Conservation (phyloP, 495 filamentous ascomycete genomes). For the Usnea hakonensis region DNA sequence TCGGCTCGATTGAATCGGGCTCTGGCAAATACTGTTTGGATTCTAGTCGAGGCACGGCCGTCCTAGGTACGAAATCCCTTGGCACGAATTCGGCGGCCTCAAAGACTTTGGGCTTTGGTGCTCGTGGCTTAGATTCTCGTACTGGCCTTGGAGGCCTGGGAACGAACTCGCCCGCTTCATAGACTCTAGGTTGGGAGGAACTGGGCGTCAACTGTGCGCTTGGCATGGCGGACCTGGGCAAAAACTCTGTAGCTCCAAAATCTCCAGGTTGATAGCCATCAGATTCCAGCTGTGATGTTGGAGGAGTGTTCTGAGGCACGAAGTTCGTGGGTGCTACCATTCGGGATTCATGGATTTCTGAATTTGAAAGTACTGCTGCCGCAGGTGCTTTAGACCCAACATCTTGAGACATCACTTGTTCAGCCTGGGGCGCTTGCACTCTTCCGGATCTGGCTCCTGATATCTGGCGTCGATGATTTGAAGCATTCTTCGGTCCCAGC, state of each 20-base stretch:
- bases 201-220: background rate
- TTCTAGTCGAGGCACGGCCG: background rate
- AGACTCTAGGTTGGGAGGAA: background rate
- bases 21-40: constrained; percentile 3
- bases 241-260: background rate
- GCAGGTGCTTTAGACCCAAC: background rate
- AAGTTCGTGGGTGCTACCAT: background rate
- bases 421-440: background rate
- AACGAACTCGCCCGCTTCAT: constrained; percentile 8
- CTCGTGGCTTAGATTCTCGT: constrained; percentile 5
- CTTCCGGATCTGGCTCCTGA: background rate
- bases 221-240: background rate
- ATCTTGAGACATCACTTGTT: background rate
- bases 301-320: background rate
- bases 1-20: constrained; percentile 13
- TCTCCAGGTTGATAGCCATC: background rate
- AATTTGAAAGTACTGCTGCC: background rate
- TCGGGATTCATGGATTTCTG: background rate
- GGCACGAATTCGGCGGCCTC: constrained; percentile 6
- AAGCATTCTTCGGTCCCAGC: background rate
- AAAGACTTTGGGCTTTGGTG: constrained; percentile 7
- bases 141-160: constrained; percentile 6
- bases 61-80: constrained; percentile 7
- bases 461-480: background rate
- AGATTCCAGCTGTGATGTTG: background rate